phyloP scores from a whole-genome alignment of 495 filamentous ascomycete species.

The Penicillium atrosanguineum region DNA sequence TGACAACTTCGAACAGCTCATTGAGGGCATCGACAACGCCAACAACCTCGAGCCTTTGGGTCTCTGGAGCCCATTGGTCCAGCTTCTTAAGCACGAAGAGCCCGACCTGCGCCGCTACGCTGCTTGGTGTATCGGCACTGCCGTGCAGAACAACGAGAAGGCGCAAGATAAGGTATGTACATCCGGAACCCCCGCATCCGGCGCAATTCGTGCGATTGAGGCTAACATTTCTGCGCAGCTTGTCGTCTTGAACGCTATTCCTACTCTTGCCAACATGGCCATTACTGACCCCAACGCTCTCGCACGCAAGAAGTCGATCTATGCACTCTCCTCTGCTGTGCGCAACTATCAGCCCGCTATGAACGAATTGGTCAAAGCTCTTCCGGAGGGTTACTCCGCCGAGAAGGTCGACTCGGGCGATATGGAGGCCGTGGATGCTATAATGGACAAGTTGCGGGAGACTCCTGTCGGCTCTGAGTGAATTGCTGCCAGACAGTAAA shows the following conservation, averaged over 20 bases:
- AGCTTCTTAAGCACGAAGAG: constrained; percentile 64
- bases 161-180: constrained; percentile 66
- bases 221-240: constrained; percentile 42
- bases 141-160: constrained; percentile 91
- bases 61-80: constrained; percentile 77
- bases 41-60: constrained; percentile 79
- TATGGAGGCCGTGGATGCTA: constrained; percentile 77
- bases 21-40: constrained; percentile 91
- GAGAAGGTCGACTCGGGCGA: constrained; percentile 69
- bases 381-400: constrained; percentile 60
- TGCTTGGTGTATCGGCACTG: constrained; percentile 89
- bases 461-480: constrained; percentile 36
- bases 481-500: background rate
- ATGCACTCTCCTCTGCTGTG: constrained; percentile 76
- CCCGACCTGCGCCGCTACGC: constrained; percentile 72
- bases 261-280: constrained; percentile 64
- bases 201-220: background rate
- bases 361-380: constrained; percentile 56
- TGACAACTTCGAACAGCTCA: constrained; percentile 92
- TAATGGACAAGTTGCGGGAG: constrained; percentile 67
- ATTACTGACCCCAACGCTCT: constrained; percentile 54
- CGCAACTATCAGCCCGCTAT: constrained; percentile 84
- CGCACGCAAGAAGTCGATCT: constrained; percentile 83
- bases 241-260: constrained; percentile 66
- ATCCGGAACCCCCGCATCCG: background rate